A percentile compares a stretch with the other conserved stretches of the same genome.
These are phyloP conservation scores for Coriaria nepalensis DNA, from an alignment of 306 rosid species.

Conservation along the genomic window DNA sequence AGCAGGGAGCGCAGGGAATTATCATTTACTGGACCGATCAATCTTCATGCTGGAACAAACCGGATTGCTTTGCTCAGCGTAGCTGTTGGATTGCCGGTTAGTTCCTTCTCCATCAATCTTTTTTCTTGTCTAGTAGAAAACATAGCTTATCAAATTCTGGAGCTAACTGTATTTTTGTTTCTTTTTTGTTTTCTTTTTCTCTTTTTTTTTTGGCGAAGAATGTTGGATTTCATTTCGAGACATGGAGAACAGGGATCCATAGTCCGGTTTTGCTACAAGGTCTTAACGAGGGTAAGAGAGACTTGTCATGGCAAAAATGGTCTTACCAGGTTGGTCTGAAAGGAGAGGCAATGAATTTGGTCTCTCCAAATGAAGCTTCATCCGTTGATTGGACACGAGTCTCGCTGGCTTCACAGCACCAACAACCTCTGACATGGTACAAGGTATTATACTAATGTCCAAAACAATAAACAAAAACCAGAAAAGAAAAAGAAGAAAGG, in stretches of 20 bases:
- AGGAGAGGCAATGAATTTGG: slow-evolving; percentile 74
- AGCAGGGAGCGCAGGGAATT: slow-evolving; percentile 51
- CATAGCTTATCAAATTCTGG: too few species aligned
- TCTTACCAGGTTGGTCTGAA: slow-evolving; percentile 89
- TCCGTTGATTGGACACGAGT: slow-evolving; percentile 61
- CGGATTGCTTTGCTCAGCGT: slow-evolving; percentile 77
- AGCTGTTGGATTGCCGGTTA: slow-evolving; percentile 86
- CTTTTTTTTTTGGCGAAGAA: slow-evolving; percentile 36
- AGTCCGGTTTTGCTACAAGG: slow-evolving; percentile 75
- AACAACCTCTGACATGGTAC: slow-evolving; percentile 71
- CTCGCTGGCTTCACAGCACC: slow-evolving; percentile 33
- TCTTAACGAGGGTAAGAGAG: slow-evolving; percentile 53
- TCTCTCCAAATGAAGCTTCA: slow-evolving; percentile 43
- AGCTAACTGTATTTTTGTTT: too few species aligned
- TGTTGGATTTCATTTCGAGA: slow-evolving; percentile 67
- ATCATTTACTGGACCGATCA: slow-evolving; percentile 50
- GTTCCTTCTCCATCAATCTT: slow-evolving; percentile 18
- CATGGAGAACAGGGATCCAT: slow-evolving; percentile 62
- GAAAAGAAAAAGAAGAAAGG: neutral
- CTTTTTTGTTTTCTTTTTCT: slow-evolving; percentile 6
- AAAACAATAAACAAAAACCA: neutral
- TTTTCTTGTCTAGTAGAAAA: neutral
- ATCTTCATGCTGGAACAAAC: slow-evolving; percentile 60
- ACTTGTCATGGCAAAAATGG: slow-evolving; percentile 69
- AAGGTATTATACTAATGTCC: slow-evolving; percentile 27